These are phyloP conservation scores for Penicilliopsis zonata DNA, from an alignment of 495 filamentous ascomycete species.

Conservation along the genomic window DNA sequence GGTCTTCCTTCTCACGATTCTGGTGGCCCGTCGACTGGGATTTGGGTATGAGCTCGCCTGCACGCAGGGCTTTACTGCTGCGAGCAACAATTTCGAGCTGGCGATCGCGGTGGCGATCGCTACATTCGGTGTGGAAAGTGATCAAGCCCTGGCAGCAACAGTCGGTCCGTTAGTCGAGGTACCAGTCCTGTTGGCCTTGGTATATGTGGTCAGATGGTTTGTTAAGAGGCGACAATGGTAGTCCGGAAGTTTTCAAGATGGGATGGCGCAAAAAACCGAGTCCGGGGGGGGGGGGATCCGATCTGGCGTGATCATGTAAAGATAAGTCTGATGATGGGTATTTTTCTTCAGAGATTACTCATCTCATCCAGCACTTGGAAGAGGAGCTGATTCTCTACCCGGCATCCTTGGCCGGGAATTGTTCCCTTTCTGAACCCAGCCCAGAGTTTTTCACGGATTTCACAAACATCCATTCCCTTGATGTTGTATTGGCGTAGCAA, in stretches of 20 bases:
- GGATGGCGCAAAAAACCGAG: no score
- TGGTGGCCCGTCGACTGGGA: constrained; percentile 42
- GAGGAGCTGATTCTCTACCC: constrained; percentile 29
- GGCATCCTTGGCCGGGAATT: constrained; percentile 22
- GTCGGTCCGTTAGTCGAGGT: constrained; percentile 90
- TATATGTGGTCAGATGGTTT: constrained; percentile 61
- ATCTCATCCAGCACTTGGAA: constrained; percentile 35
- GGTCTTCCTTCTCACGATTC: constrained; percentile 60
- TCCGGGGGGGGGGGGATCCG: no score
- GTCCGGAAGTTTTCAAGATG: no score
- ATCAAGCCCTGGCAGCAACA: constrained; percentile 80
- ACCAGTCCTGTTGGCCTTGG: constrained; percentile 68
- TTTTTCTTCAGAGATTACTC: constrained; percentile 6
- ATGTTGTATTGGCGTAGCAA: constrained; percentile 29
- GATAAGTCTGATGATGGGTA: no score
- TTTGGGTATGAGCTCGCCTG: constrained; percentile 61
- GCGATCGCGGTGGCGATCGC: constrained; percentile 89
- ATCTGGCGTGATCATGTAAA: no score
- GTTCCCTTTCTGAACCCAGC: constrained; percentile 21
- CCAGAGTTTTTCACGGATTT: constrained; percentile 23
- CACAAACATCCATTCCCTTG: constrained; percentile 20
- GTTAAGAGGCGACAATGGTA: no score
- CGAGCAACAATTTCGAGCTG: constrained; percentile 92
- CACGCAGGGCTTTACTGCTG: constrained; percentile 88
- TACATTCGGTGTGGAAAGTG: constrained; percentile 65